Evolutionary conservation across 2,329 filamentous ascomycete species (phyloP).

Genomic region (Pochonia chlamydosporia): DNA sequence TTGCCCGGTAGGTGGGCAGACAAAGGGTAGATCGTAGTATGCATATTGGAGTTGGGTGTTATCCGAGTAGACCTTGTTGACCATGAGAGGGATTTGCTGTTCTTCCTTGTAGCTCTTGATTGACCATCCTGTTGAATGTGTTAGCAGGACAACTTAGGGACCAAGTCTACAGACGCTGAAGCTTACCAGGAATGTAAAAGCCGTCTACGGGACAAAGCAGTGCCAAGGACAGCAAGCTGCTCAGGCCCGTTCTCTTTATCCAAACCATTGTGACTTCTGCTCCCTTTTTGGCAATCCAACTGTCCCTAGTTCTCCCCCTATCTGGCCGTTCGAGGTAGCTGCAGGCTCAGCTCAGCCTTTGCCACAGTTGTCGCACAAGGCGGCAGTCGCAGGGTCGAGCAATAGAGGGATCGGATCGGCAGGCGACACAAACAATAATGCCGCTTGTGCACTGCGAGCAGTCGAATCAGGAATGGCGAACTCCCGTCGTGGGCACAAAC

Average conservation of each 20-base stretch:
- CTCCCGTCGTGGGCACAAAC: too few species aligned
- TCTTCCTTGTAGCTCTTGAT: conserved; percentile 72
- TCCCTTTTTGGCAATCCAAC: not conserved
- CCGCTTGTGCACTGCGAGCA: too few species aligned
- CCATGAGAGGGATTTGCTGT: conserved; percentile 75
- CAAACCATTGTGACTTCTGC: conserved; percentile 10
- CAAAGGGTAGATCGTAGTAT: conserved; percentile 82
- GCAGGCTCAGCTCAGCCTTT: too few species aligned
- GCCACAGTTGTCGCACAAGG: too few species aligned
- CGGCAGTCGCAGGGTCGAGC: not conserved
- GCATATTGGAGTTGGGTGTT: conserved; percentile 87
- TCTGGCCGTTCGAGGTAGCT: not conserved
- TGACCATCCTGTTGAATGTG: conserved; percentile 58
- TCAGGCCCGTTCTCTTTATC: conserved; percentile 26
- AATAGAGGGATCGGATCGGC: not conserved
- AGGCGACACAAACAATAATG: not conserved
- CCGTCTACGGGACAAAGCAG: conserved; percentile 39
- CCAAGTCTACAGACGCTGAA: not conserved
- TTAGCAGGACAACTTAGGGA: conserved; percentile 6
- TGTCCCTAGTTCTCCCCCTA: not conserved
- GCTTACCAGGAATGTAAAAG: conserved; percentile 81
- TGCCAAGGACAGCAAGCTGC: conserved; percentile 38
- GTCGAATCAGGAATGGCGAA: too few species aligned
- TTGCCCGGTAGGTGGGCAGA: conserved; percentile 71
- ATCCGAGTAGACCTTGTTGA: conserved; percentile 90